Percentiles rank a stretch among this genome's conserved stretches.
phyloP scores from a whole-genome alignment of 768 basidiomycete genomes.

The Sutorius australiensis region DNA sequence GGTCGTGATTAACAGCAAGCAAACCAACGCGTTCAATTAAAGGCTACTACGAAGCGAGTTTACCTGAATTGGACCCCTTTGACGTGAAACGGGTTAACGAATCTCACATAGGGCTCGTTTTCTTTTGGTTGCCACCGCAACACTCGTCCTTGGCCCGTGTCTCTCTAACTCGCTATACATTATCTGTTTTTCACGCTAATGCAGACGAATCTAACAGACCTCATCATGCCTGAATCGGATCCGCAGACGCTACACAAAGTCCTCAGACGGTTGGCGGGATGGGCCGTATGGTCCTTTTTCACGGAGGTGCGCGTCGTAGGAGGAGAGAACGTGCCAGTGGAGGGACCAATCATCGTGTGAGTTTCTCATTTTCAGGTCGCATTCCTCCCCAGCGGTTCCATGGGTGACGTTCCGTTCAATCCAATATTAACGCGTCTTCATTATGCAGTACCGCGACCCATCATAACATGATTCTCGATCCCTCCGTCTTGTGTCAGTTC shows the following conservation, averaged over 20 bases:
- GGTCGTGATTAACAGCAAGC: neutral
- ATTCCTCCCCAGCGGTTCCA: slow-evolving; percentile 3
- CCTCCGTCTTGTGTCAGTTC: slow-evolving; percentile 70
- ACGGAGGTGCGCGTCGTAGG: slow-evolving; percentile 82
- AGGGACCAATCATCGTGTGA: slow-evolving; percentile 92
- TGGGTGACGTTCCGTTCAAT: neutral
- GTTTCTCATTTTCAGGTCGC: slow-evolving; percentile 28
- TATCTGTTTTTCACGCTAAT: slow-evolving; percentile 12
- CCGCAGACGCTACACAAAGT: slow-evolving; percentile 57
- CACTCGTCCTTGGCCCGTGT: neutral
- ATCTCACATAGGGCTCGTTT: neutral
- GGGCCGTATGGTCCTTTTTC: slow-evolving; percentile 85
- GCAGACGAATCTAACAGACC: neutral
- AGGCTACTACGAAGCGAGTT: neutral
- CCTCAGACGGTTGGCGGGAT: slow-evolving; percentile 65
- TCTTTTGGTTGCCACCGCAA: neutral
- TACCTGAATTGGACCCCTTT: slow-evolving; percentile 7
- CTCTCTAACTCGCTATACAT: slow-evolving; percentile 2
- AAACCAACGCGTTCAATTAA: neutral
- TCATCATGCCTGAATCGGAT: slow-evolving; percentile 31
- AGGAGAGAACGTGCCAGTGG: slow-evolving; percentile 79
- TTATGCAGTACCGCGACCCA: slow-evolving; percentile 71
- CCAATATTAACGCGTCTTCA: slow-evolving; percentile 13
- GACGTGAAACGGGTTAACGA: neutral
- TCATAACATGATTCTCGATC: slow-evolving; percentile 95